Conservation (phyloP, 768 basidiomycete genomes). For the Dacryopinax primogenitus region DNA sequence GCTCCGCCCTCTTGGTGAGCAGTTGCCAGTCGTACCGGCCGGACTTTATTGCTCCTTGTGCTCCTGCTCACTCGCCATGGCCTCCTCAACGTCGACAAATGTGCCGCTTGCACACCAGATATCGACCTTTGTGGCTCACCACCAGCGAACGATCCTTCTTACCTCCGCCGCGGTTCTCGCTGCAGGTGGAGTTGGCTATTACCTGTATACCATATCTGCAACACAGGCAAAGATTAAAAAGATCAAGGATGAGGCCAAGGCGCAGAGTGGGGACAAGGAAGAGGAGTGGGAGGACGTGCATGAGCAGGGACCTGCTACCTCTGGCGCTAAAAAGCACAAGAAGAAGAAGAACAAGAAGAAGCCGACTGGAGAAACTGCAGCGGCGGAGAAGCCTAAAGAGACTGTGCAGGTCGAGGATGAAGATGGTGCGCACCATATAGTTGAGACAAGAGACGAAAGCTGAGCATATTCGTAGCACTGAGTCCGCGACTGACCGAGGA, state of each 20-base stretch:
- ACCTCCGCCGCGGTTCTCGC: slow-evolving; percentile 57
- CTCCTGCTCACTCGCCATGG: neutral
- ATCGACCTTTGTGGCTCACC: slow-evolving; percentile 45
- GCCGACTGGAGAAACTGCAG: neutral
- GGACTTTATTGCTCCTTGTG: neutral
- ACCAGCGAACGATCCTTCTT: slow-evolving; percentile 63
- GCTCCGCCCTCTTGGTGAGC: neutral
- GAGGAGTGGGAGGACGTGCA: slow-evolving; percentile 7
- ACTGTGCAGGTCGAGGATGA: slow-evolving; percentile 19
- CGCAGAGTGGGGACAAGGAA: slow-evolving; percentile 25
- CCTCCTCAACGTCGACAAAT: slow-evolving; percentile 13
- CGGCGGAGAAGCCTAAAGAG: slow-evolving; percentile 11
- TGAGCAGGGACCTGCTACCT: neutral
- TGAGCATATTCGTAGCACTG: slow-evolving; percentile 9
- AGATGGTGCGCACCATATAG: slow-evolving; percentile 16
- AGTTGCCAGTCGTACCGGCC: neutral
- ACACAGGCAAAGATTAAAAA: slow-evolving; percentile 40
- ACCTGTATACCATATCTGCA: slow-evolving; percentile 29
- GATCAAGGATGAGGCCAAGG: slow-evolving; percentile 48
- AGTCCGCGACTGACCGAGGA: slow-evolving; percentile 18
- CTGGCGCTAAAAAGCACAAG: slow-evolving; percentile 4
- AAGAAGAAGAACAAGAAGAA: slow-evolving; percentile 10
- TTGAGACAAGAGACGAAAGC: slow-evolving; percentile 23
- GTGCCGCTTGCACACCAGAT: slow-evolving; percentile 17
- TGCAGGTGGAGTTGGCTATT: slow-evolving; percentile 64